Evolutionary conservation across 805 yeast genomes (phyloP).

Genomic region (Starmerella bacillaris): DNA sequence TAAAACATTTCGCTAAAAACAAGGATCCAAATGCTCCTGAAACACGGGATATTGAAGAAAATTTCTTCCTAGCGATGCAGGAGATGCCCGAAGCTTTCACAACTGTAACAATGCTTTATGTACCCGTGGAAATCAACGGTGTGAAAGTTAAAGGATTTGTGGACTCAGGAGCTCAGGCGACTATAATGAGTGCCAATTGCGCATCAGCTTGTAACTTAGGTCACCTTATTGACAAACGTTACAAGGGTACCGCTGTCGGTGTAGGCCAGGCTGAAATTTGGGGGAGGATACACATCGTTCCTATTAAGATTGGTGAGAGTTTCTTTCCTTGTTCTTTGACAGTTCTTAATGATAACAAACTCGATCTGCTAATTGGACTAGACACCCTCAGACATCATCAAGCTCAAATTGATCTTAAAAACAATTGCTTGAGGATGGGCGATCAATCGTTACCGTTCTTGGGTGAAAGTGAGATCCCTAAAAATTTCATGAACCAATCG

Average conservation of each 20-base stretch:
- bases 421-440: slow-evolving; percentile 51
- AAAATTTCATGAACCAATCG: slow-evolving; percentile 11
- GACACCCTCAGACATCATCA: slow-evolving; percentile 82
- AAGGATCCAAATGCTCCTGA: background rate
- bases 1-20: background rate
- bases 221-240: slow-evolving; percentile 61
- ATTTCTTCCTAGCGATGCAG: slow-evolving; percentile 62
- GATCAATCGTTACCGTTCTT: slow-evolving; percentile 55
- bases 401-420: slow-evolving; percentile 57
- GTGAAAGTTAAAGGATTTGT: slow-evolving; percentile 76
- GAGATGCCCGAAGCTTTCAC: slow-evolving; percentile 82
- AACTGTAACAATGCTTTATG: slow-evolving; percentile 64
- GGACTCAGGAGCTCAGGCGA: slow-evolving; percentile 88
- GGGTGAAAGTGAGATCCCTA: slow-evolving; percentile 51
- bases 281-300: slow-evolving; percentile 80
- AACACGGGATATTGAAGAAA: slow-evolving; percentile 56
- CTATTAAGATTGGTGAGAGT: slow-evolving; percentile 53
- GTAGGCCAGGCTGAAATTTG: slow-evolving; percentile 66
- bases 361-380: slow-evolving; percentile 65
- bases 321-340: slow-evolving; percentile 52
- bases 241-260: slow-evolving; percentile 70
- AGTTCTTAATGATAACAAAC: slow-evolving; percentile 38
- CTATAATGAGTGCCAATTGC: slow-evolving; percentile 58
- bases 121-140: slow-evolving; percentile 63
- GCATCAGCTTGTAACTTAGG: slow-evolving; percentile 57